Evolutionary conservation across 768 basidiomycete species (phyloP), one percentile per base, ranked within the genome.

Genomic region (Amanita muscaria): DNA sequence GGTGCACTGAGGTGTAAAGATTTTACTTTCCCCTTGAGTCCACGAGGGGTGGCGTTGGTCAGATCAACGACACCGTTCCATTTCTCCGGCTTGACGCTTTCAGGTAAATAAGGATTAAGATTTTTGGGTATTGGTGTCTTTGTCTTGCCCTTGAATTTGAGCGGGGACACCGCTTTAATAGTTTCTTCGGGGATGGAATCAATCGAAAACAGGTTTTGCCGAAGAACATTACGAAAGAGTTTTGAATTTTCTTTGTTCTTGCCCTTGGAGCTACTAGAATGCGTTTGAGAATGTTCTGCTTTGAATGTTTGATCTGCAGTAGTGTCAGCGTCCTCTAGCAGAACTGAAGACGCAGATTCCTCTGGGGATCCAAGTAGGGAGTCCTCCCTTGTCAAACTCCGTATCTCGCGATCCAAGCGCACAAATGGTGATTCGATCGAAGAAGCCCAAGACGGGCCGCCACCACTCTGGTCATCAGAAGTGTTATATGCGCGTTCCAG

Each of bases 21-120:
- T 9, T 21, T 29, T 3, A 16, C 32, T 22, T 34, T 25, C 30
- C 21, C 37, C 30, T 44, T 58, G 64, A 15, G 74, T 74, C 14
- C 76, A 76, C 16, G 64, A 54, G 74, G 62, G 22, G 69, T 66
- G 5, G 79, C 72, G 47, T 77, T 76, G 14, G 72, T 69, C 3
- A 88, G 72, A 60, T 93, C 77, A 25, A 88, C 80, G 25, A 90
- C 61, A 8, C 86, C 86, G 53, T 74, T 74, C 84, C 85, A 88
- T 12, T 78, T 62, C 8, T 64, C 60, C 2, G 79, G 72, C 5
- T 70, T 58, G 2, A 64, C 62, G 38, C 73, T 67, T 3, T 69
- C 57, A 0, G 80, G 71, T 5, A 86, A 68, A 56, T 83, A 80
- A 1, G 80, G 78, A 46, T 83, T 84, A 10, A 68, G 63, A 23